Percentiles rank a stretch among this genome's conserved stretches.
Conservation (phyloP, 345 rosid species). For the Leavenworthia alabamica region DNA sequence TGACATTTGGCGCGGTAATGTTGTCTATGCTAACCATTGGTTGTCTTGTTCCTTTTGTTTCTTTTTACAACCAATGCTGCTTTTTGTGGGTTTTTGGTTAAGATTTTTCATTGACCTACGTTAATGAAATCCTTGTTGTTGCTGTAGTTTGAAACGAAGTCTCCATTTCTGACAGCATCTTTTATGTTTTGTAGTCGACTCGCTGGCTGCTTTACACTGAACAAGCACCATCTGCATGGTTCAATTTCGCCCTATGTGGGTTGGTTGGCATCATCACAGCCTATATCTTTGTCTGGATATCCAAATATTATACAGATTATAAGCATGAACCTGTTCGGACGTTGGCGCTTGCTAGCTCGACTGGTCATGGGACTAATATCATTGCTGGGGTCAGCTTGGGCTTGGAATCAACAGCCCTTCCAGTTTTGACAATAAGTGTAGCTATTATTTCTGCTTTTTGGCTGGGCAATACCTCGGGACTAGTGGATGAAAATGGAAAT, state of each 20-base stretch:
- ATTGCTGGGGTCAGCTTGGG: slow-evolving; percentile 99
- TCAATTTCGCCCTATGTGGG: slow-evolving; percentile 90
- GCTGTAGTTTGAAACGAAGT: background rate
- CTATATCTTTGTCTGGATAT: slow-evolving; percentile 82
- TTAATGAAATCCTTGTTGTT: background rate
- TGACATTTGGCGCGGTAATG: slow-evolving; percentile 78
- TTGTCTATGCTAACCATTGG: background rate
- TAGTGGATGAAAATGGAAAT: slow-evolving; percentile 71
- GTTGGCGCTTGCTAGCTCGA: slow-evolving; percentile 91
- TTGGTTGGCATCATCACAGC: slow-evolving; percentile 98
- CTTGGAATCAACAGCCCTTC: slow-evolving; percentile 91
- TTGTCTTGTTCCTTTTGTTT: slow-evolving; percentile 1
- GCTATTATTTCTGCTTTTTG: slow-evolving; percentile 80
- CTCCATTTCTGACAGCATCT: slow-evolving; percentile 13
- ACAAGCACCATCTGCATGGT: slow-evolving; percentile 95
- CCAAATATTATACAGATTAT: slow-evolving; percentile 96
- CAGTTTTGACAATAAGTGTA: slow-evolving; percentile 80
- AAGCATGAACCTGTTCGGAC: slow-evolving; percentile 93
- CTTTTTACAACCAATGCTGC: too few relatives aligned
- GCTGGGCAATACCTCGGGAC: slow-evolving; percentile 87
- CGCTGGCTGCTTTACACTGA: slow-evolving; percentile 95
- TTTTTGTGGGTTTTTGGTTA: too few relatives aligned
- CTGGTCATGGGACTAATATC: slow-evolving; percentile 95
- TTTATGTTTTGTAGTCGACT: slow-evolving; percentile 66
- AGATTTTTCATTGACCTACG: too few relatives aligned